Conservation (phyloP, 2,329 filamentous ascomycete genomes). For the Diplodia mutila region DNA sequence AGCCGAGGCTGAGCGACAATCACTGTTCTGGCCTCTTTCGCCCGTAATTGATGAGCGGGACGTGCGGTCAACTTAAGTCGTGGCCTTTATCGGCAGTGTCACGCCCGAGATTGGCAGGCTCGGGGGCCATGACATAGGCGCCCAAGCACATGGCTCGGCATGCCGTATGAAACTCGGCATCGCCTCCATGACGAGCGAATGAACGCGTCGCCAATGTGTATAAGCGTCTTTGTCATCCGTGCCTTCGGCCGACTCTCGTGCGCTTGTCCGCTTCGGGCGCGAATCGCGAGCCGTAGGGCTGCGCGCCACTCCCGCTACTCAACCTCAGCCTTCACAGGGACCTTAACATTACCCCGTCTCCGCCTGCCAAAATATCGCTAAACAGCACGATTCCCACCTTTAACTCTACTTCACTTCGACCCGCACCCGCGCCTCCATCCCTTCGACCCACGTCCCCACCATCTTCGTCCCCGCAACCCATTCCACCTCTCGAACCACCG, state of each 20-base stretch:
- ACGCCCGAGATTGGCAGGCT: neutral
- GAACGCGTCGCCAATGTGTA: neutral
- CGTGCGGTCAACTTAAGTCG: neutral
- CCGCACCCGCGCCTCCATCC: slow-evolving; percentile 69
- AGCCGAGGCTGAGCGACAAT: slow-evolving; percentile 6
- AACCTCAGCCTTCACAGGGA: neutral
- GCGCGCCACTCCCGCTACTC: slow-evolving; percentile 2
- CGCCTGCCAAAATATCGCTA: slow-evolving; percentile 16
- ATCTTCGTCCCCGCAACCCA: slow-evolving; percentile 78
- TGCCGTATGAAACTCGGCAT: neutral
- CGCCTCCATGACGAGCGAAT: slow-evolving; percentile 6
- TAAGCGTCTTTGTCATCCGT: neutral
- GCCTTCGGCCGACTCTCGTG: slow-evolving; percentile 9
- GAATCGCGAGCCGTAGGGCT: slow-evolving; percentile 10
- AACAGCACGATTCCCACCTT: slow-evolving; percentile 12
- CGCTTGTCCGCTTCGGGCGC: slow-evolving; percentile 1
- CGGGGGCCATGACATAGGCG: neutral
- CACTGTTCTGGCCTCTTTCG: neutral
- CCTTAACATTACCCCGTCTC: neutral
- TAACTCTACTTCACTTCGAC: slow-evolving; percentile 57
- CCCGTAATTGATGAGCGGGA: neutral
- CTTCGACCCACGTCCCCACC: slow-evolving; percentile 82
- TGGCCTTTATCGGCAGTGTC: neutral
- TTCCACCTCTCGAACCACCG: slow-evolving; percentile 75
- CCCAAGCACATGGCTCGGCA: neutral